Evolutionary conservation across 768 basidiomycete genomes (phyloP), one percentile per base, ranked within the genome.

Genomic region (Termitomyces titanicus): DNA sequence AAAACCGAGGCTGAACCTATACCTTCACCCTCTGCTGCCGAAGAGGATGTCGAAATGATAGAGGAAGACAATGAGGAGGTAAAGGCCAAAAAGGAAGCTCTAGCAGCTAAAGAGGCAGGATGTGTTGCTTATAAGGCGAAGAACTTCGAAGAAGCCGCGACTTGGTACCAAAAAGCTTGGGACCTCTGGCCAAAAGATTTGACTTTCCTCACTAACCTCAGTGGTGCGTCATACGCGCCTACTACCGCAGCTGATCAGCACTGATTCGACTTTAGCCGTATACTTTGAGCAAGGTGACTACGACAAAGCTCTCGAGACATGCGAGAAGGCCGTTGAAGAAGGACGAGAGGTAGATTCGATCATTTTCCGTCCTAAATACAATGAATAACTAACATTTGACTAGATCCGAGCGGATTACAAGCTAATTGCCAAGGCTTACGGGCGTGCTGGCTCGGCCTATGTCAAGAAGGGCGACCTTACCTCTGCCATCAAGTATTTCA

Each of bases 301-400:
- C 64, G 89, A 93, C 72, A 88, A 91, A 68, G 83, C 85, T 54
- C 95, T 99, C 64, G 89, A 94, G 69, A 84, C 85, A 0, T 95
- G 93, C 69, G 87, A 97, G 65, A 95, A 93, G 72, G 96, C 97
- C n/a, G 89, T 93, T 42, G 97, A 98, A 12, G 92, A 98, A 67
- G 97, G 94, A 31, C 88, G 95, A 57, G 79, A 76, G 56, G 88
- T 90, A 62, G 45, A 49, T 29, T 0, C 5, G 38, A 6, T 24
- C n/a, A 20, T 34, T 13, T 42, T 24, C 13, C 22, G 18, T n/a
- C 18, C 33, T 47, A 9, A 12, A 9, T 24, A 24, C 20, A 15
- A 38, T 11, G n/a, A n/a, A 22, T 20, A 29, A 35, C 33, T 22
- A 48, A 10, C 18, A 44, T 43, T 47, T 66, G 4, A 46, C 37